Percentiles rank a stretch among this genome's conserved stretches.
Evolutionary conservation across 1,139 yeast genomes (phyloP).

Genomic region (Protomyces lactucae-debilis): DNA sequence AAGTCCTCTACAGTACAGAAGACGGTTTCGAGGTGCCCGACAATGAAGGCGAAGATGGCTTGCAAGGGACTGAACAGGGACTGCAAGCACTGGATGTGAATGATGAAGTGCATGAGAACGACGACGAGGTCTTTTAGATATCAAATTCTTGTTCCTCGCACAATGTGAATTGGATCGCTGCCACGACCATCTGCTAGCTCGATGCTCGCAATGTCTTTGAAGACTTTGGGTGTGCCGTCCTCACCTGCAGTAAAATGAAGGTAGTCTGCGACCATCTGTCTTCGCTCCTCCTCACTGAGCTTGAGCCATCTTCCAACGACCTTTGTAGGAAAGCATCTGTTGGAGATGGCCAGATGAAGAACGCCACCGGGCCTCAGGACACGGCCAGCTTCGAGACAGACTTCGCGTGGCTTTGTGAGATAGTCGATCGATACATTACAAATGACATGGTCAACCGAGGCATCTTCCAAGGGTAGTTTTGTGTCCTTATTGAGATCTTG

Average conservation of each 20-base stretch:
- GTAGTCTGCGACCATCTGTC: slow-evolving; percentile 24
- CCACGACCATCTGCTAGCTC: slow-evolving; percentile 10
- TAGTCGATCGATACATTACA: slow-evolving; percentile 26
- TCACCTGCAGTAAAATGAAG: slow-evolving; percentile 19
- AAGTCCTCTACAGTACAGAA: slow-evolving; percentile 71
- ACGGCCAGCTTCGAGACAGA: slow-evolving; percentile 16
- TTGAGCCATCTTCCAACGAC: slow-evolving; percentile 18
- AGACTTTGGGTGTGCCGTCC: not conserved
- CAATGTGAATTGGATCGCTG: slow-evolving; percentile 18
- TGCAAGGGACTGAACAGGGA: slow-evolving; percentile 27
- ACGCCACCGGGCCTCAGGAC: slow-evolving; percentile 18
- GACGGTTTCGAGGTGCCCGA: slow-evolving; percentile 41
- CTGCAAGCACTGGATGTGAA: slow-evolving; percentile 1
- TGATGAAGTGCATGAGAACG: slow-evolving; percentile 2
- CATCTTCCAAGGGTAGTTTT: not conserved
- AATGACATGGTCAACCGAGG: slow-evolving; percentile 7
- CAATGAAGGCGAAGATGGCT: slow-evolving; percentile 29
- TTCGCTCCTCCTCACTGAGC: slow-evolving; percentile 15
- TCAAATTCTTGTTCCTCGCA: slow-evolving; percentile 9
- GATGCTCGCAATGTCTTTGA: slow-evolving; percentile 15
- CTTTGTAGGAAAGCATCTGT: slow-evolving; percentile 25
- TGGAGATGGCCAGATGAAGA: slow-evolving; percentile 25
- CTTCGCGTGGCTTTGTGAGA: slow-evolving; percentile 13
- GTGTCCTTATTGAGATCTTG: slow-evolving; percentile 17
- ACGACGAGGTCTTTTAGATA: slow-evolving; percentile 16